Evolutionary conservation across 176 grass and related monocot species (phyloP).

Genomic region (Oryza punctata): DNA sequence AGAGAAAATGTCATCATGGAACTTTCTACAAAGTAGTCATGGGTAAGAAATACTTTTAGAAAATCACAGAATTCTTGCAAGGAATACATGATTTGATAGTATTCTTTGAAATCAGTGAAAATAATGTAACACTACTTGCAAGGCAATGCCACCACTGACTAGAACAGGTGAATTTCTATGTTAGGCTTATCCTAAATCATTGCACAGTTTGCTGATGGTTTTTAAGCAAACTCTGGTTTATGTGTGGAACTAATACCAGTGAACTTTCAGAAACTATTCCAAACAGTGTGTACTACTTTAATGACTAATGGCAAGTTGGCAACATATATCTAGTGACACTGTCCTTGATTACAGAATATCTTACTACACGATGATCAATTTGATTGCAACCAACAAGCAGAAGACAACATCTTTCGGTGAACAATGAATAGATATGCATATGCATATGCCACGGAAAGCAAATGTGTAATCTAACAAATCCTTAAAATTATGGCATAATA

Average conservation of each 20-base stretch:
- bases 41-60: background rate
- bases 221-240: background rate
- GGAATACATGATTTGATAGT: background rate
- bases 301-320: background rate
- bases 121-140: background rate
- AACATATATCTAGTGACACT: background rate
- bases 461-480: too few relatives aligned
- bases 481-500: too few relatives aligned
- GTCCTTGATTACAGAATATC: background rate
- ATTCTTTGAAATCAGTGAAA: background rate
- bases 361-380: background rate
- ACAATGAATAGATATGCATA: background rate
- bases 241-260: background rate
- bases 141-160: background rate
- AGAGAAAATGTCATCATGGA: background rate
- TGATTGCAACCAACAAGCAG: too few relatives aligned
- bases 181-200: background rate
- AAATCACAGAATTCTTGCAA: background rate
- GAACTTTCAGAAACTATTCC: background rate
- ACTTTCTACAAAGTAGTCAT: background rate
- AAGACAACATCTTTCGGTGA: background rate
- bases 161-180: background rate
- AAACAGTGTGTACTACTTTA: background rate
- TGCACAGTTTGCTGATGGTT: background rate
- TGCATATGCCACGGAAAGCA: too few relatives aligned